phyloP scores from a whole-genome alignment of 139 green algal genomes.

The Pleodorina starrii region DNA sequence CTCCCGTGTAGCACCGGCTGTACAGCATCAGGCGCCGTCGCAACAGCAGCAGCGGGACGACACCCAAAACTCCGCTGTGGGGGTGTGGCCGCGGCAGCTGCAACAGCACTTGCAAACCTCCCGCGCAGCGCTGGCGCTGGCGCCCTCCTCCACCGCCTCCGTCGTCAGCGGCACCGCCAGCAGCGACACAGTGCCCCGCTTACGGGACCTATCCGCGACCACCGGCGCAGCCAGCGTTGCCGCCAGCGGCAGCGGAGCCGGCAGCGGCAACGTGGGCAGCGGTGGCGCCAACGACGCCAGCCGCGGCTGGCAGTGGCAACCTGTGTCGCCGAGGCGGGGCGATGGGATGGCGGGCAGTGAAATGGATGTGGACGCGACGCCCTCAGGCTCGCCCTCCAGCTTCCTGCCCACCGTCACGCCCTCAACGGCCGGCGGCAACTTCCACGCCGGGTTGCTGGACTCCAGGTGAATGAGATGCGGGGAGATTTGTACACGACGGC shows the following conservation, averaged over 20 bases:
- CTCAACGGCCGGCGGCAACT: neutral
- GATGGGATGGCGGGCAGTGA: too few species aligned
- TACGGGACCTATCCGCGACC: neutral
- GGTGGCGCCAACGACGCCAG: neutral
- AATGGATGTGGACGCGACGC: too few species aligned
- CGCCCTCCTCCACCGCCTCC: neutral
- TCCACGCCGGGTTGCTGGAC: neutral
- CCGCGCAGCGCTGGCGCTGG: neutral
- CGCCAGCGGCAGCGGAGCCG: neutral
- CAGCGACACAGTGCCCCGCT: neutral
- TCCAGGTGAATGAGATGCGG: neutral
- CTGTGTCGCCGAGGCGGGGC: too few species aligned
- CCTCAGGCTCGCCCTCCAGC: neutral
- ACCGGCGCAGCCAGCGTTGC: neutral
- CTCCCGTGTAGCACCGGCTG: too few species aligned
- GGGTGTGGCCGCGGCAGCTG: neutral
- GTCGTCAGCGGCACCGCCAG: constrained; percentile 3
- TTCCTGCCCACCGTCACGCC: neutral
- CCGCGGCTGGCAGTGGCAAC: too few species aligned
- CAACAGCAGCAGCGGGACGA: neutral
- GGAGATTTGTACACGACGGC: too few species aligned
- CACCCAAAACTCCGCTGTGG: neutral
- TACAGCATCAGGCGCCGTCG: too few species aligned
- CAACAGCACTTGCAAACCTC: neutral
- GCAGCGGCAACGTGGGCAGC: neutral